Conservation (phyloP, 805 yeast species). For the Cyberlindnera samutprakarnensis region DNA sequence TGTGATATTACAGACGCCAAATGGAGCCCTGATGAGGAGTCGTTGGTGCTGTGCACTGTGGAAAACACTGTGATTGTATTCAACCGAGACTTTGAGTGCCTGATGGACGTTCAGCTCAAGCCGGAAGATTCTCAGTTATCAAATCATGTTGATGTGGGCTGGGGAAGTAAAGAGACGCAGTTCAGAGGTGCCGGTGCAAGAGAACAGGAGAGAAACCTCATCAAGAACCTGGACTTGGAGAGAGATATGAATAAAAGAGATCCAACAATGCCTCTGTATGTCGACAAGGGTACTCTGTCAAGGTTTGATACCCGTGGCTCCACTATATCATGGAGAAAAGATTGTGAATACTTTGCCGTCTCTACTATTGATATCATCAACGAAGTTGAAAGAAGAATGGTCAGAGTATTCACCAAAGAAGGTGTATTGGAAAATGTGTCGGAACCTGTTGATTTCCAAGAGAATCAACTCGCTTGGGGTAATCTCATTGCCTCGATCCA, state of each 20-base stretch:
- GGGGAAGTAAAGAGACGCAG: constrained; percentile 98
- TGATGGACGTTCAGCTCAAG: constrained; percentile 53
- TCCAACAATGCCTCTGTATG: constrained; percentile 75
- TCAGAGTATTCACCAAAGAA: constrained; percentile 75
- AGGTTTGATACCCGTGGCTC: constrained; percentile 41
- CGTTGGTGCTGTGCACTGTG: constrained; percentile 58
- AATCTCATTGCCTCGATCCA: constrained; percentile 78
- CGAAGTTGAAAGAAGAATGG: constrained; percentile 52
- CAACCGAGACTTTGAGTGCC: constrained; percentile 72
- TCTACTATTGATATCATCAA: constrained; percentile 43
- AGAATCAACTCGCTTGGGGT: constrained; percentile 79
- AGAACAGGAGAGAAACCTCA: constrained; percentile 57
- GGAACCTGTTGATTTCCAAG: constrained; percentile 83
- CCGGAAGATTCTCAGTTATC: constrained; percentile 59
- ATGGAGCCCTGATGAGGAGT: constrained; percentile 93
- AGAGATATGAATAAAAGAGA: constrained; percentile 66
- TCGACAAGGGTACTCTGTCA: constrained; percentile 62
- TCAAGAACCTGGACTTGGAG: constrained; percentile 52
- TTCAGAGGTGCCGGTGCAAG: constrained; percentile 91
- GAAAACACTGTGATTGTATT: constrained; percentile 57
- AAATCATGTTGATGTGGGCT: constrained; percentile 91
- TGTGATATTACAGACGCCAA: constrained; percentile 60
- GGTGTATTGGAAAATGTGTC: constrained; percentile 76
- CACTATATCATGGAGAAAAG: constrained; percentile 89
- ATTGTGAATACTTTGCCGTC: constrained; percentile 75